Conservation (phyloP, 1,284 basidiomycete species). For the Melanopsichium pennsylvanicum region DNA sequence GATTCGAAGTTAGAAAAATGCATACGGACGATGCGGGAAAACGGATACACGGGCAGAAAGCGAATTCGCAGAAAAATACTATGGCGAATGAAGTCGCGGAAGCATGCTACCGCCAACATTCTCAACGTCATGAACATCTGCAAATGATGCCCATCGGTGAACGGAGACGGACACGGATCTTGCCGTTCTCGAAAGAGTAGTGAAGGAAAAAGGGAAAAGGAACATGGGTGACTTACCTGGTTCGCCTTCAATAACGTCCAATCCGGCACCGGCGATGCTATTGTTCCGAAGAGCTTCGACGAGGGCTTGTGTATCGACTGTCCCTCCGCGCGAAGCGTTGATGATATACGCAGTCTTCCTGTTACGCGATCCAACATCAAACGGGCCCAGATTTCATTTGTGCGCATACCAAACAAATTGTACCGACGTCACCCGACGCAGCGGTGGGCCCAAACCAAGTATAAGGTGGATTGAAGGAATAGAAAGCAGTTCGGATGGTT, state of each 20-base stretch:
- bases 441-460: too few relatives aligned
- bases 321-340: constrained; percentile 68
- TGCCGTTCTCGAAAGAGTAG: constrained; percentile 17
- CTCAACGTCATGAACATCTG: neutral
- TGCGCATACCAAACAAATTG: too few relatives aligned
- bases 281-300: constrained; percentile 78
- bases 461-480: too few relatives aligned
- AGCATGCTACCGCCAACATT: too few relatives aligned
- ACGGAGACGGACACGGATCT: constrained; percentile 5
- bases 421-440: too few relatives aligned
- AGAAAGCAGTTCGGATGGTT: too few relatives aligned
- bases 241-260: constrained; percentile 94
- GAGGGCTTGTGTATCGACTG: constrained; percentile 84
- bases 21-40: constrained; percentile 8
- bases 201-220: too few relatives aligned
- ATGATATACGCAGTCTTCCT: constrained; percentile 48
- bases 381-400: too few relatives aligned
- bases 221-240: constrained; percentile 69
- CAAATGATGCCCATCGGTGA: neutral
- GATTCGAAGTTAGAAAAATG: neutral
- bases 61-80: too few relatives aligned
- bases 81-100: too few relatives aligned
- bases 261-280: constrained; percentile 86
- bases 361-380: neutral
- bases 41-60: constrained; percentile 1